Percentiles rank a stretch among this genome's conserved stretches.
Evolutionary conservation across 2,329 filamentous ascomycete species (phyloP).

Genomic region (Sporothrix globosa): DNA sequence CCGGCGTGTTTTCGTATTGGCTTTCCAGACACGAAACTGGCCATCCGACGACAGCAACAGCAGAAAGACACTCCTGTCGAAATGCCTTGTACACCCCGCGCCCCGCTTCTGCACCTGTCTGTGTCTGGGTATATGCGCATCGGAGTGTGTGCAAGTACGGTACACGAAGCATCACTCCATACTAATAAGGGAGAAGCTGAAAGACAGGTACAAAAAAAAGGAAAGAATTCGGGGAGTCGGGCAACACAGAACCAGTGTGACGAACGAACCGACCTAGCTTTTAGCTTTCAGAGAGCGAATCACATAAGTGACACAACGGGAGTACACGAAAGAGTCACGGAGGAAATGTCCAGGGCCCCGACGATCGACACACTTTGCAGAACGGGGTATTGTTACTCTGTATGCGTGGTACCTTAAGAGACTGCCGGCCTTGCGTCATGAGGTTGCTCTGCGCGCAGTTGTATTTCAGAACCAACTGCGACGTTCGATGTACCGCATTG

Average conservation of each 20-base stretch:
- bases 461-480: not conserved
- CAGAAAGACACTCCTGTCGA: not conserved
- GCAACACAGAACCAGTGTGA: not conserved
- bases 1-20: not conserved
- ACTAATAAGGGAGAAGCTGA: not conserved
- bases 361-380: conserved; percentile 4
- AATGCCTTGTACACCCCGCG: not conserved
- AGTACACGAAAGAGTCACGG: not conserved
- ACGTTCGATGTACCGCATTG: not conserved
- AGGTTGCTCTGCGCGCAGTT: not conserved
- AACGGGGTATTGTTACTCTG: no score
- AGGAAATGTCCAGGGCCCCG: not conserved
- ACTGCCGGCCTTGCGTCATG: not conserved
- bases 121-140: not conserved
- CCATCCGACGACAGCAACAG: not conserved
- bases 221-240: not conserved
- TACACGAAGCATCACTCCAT: no score
- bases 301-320: not conserved
- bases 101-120: conserved; percentile 9
- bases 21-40: not conserved
- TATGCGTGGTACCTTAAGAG: not conserved
- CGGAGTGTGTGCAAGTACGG: not conserved
- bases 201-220: not conserved
- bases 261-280: no score
- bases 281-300: not conserved